Conservation (phyloP, 2,329 filamentous ascomycete genomes). For the Colletotrichum sp. region DNA sequence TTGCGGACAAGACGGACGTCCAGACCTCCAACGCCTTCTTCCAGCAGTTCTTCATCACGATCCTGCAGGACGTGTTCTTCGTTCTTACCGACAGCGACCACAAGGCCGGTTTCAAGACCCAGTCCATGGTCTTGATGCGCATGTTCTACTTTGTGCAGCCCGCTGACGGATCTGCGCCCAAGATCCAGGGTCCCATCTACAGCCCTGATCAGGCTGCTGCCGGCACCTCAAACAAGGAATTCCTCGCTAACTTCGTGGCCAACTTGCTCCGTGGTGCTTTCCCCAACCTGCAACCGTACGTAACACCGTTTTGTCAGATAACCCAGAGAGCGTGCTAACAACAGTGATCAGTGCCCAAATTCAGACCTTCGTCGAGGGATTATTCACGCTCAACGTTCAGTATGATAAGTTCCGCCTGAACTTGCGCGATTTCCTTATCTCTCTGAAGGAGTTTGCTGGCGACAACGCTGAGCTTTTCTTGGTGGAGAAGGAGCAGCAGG, state of each 20-base stretch:
- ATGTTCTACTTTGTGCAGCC: constrained; percentile 96
- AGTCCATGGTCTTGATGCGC: constrained; percentile 89
- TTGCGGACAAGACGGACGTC: constrained; percentile 81
- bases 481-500: constrained; percentile 93
- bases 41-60: constrained; percentile 95
- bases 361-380: constrained; percentile 83
- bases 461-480: constrained; percentile 94
- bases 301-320: constrained; percentile 25
- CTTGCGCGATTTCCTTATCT: constrained; percentile 95
- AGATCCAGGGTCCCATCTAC: constrained; percentile 94
- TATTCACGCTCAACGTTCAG: constrained; percentile 88
- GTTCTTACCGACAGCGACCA: constrained; percentile 97
- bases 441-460: constrained; percentile 93
- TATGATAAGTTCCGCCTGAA: constrained; percentile 95
- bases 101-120: constrained; percentile 98
- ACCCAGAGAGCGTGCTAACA: constrained; percentile 35
- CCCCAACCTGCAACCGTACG: constrained; percentile 88
- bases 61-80: constrained; percentile 97
- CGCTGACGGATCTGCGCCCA: constrained; percentile 70
- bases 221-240: constrained; percentile 89
- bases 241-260: constrained; percentile 85
- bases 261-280: constrained; percentile 88
- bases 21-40: constrained; percentile 94
- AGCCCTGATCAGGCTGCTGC: constrained; percentile 78
- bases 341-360: constrained; percentile 73